phyloP scores from a whole-genome alignment of 2,329 filamentous ascomycete genomes.

The Ophiocordyceps camponoti-leonardi region DNA sequence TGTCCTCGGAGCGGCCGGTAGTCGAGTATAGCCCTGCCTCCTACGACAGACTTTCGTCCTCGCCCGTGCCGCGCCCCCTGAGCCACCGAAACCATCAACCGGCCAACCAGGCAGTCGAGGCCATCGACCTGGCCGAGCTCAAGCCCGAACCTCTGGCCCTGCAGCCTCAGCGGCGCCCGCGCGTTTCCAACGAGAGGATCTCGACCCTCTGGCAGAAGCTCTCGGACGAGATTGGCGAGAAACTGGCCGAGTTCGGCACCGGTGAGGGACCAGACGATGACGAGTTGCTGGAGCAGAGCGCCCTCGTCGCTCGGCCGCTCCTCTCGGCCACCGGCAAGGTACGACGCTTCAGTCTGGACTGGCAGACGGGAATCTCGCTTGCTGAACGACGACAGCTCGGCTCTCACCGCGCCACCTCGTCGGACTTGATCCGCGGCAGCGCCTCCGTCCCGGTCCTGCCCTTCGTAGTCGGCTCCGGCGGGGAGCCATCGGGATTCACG shows the following conservation, averaged over 20 bases:
- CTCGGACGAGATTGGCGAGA: slow-evolving; percentile 1
- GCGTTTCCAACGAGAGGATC: slow-evolving; percentile 3
- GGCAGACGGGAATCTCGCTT: not conserved
- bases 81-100: not conserved
- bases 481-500: not conserved
- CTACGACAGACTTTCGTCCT: not conserved
- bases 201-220: slow-evolving; percentile 3
- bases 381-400: not conserved
- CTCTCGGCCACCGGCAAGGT: not conserved
- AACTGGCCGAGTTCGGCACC: not conserved
- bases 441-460: not conserved
- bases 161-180: slow-evolving; percentile 1
- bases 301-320: not conserved
- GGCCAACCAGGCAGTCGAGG: not conserved
- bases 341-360: not conserved
- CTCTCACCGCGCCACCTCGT: not conserved
- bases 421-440: not conserved
- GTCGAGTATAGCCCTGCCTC: slow-evolving; percentile 3
- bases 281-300: not conserved
- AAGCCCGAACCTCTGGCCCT: slow-evolving; percentile 10
- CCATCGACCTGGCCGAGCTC: slow-evolving; percentile 3
- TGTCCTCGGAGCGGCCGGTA: not conserved
- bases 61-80: too few relatives aligned
- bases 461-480: not conserved
- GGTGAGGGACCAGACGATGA: not conserved